These are phyloP conservation scores for Golubevia sp. DNA, from an alignment of 1,284 basidiomycete genomes.

Conservation along the genomic window DNA sequence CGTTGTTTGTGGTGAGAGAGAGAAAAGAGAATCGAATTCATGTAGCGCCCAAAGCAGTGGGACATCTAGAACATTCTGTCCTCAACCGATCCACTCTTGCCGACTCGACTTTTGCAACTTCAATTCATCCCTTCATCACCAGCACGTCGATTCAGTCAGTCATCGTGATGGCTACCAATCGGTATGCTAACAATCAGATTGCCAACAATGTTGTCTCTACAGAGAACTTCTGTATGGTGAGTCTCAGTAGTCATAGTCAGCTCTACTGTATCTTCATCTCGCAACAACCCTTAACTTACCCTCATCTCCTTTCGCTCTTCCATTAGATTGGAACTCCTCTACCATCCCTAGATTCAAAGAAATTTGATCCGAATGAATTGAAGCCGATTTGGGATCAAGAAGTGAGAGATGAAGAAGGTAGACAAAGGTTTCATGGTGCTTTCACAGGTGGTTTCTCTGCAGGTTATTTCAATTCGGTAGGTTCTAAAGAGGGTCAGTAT, in stretches of 20 bases:
- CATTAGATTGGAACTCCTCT: conserved; percentile 84
- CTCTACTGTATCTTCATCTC: conserved; percentile 2
- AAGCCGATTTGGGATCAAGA: conserved; percentile 98
- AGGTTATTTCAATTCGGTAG: conserved; percentile 95
- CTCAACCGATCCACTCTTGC: too few species aligned
- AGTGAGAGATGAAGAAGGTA: conserved; percentile 90
- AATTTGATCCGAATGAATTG: conserved; percentile 86
- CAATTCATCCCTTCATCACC: too few species aligned
- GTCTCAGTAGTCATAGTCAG: conserved; percentile 30
- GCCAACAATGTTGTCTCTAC: too few species aligned
- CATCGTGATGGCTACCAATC: too few species aligned
- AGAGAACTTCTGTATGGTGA: conserved; percentile 84
- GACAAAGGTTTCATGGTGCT: conserved; percentile 89
- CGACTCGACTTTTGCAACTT: too few species aligned
- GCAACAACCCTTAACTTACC: background rate
- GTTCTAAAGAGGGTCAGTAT: conserved; percentile 83
- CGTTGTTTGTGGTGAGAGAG: too few species aligned
- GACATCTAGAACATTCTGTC: too few species aligned
- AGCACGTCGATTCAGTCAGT: too few species aligned
- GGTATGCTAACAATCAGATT: too few species aligned
- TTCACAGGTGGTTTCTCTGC: conserved; percentile 98
- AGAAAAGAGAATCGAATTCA: too few species aligned
- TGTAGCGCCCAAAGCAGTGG: too few species aligned
- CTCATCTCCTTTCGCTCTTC: conserved; percentile 10
- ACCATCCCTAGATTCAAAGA: conserved; percentile 80